Percentiles rank a stretch among this genome's conserved stretches.
Conservation (phyloP, 768 basidiomycete species). For the Sporobolomyces pararoseus region DNA sequence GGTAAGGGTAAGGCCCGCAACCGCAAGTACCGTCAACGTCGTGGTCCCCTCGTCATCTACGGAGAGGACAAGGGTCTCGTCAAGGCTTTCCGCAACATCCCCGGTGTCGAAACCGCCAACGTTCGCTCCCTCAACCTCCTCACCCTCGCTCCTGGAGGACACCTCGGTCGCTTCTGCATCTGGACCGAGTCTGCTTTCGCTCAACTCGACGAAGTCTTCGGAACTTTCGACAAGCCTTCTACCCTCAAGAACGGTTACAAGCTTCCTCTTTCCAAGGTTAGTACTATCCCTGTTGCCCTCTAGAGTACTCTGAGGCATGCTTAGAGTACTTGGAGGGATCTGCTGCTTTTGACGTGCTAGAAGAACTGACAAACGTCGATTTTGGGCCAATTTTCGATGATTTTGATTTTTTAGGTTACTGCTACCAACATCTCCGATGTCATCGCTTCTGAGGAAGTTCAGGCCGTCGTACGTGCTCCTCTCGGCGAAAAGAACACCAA, state of each 20-base stretch:
- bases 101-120: constrained; percentile 94
- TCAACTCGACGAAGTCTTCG: constrained; percentile 90
- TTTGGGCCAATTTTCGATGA: background rate
- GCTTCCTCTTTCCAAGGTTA: constrained; percentile 89
- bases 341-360: no score
- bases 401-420: constrained; percentile 1
- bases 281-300: background rate
- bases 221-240: constrained; percentile 85
- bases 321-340: no score
- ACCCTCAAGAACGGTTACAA: constrained; percentile 82
- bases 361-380: no score
- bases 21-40: constrained; percentile 91
- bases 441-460: constrained; percentile 98
- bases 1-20: constrained; percentile 97
- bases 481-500: constrained; percentile 71
- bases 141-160: constrained; percentile 98
- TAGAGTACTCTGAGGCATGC: no score
- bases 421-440: constrained; percentile 77
- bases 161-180: constrained; percentile 97
- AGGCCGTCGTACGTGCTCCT: constrained; percentile 88
- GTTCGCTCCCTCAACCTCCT: constrained; percentile 92
- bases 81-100: constrained; percentile 97
- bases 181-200: constrained; percentile 95
- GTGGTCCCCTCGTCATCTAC: constrained; percentile 95
- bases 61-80: constrained; percentile 96